Conservation (phyloP, 2,329 filamentous ascomycete species). For the Cladosporium sp. region DNA sequence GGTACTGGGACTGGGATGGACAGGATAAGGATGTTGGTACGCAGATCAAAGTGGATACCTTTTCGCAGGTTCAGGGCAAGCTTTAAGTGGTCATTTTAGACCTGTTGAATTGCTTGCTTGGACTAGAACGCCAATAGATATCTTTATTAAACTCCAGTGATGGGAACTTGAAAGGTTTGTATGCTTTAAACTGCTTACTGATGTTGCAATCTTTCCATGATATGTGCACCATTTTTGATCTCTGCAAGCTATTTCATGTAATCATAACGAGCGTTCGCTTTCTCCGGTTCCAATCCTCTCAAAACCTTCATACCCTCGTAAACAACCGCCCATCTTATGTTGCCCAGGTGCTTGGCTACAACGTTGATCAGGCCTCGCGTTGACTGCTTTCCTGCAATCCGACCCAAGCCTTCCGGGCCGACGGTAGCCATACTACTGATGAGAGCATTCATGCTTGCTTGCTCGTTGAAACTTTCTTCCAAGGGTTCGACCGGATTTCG, state of each 20-base stretch:
- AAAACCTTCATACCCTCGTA: slow-evolving; percentile 58
- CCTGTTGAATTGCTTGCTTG: no score
- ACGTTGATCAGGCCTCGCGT: slow-evolving; percentile 51
- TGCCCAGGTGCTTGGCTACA: slow-evolving; percentile 52
- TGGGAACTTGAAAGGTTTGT: no score
- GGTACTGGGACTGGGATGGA: not conserved
- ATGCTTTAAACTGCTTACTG: no score
- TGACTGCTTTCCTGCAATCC: slow-evolving; percentile 41
- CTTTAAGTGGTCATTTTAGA: not conserved
- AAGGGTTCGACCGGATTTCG: slow-evolving; percentile 39
- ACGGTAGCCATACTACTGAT: slow-evolving; percentile 38
- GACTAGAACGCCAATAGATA: no score
- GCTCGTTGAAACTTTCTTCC: slow-evolving; percentile 40
- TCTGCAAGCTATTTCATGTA: not conserved
- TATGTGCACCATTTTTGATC: no score
- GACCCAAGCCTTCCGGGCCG: slow-evolving; percentile 33
- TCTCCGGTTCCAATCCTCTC: slow-evolving; percentile 36
- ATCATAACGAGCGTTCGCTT: slow-evolving; percentile 27
- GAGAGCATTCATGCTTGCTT: slow-evolving; percentile 38
- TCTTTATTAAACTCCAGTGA: no score
- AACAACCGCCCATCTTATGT: slow-evolving; percentile 58
- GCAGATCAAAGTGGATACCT: not conserved
- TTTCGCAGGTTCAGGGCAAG: not conserved
- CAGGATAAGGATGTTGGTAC: not conserved
- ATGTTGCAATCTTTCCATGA: no score